Base-by-base conservation (phyloP, 2,329 filamentous ascomycete genomes). In the Cladosporium halotolerans region DNA sequence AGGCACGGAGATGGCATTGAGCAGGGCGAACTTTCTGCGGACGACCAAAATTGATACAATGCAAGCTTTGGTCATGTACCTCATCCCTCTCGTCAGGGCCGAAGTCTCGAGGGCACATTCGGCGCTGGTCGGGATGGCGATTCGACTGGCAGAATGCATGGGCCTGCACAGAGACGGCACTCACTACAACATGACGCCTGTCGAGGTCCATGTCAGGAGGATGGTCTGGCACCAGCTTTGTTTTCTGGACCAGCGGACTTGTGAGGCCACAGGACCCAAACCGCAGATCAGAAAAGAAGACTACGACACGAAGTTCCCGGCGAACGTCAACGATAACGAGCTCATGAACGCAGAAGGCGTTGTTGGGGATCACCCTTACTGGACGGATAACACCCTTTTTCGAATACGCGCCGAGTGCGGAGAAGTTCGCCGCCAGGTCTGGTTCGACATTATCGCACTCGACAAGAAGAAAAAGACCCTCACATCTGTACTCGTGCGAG, bases 211-310 rank as follows among this genome's bases (percentile, higher is more conserved):
- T 50, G 76, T 89, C 3, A 80, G 86, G 10, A 80, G 86, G 4
- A 71, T 89, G 38, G 76, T 89, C 33, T 90, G 86, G 87, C 84
- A 89, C 64, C 86, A 90, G 62, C 75, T 91, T 16, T 89, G 85
- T 67, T 88, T 88, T 65, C 75, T 91, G 8, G 87, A 90, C 64
- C 79, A 89, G 53, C 77, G 85, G 38, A 89, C 86, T 0, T 87
- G 82, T 62, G 86, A 90, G 68, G 81, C 83, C 1, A 86, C 88
- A 57, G 87, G 86, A 0, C 86, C 86, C 8, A 77, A 83, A 19
- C 84, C 85, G 0, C 79, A 81, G 49, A 88, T 90, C 51, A 79
- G 84, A n/a, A 75, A 79, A 38, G 85, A 88, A 18, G 86, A 90
- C 62, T 90, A 85, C 66, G 85, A 89, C 60, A 89, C 86, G 0